Conservation (phyloP, 2,329 filamentous ascomycete genomes). For the Apiospora malaysiana region DNA sequence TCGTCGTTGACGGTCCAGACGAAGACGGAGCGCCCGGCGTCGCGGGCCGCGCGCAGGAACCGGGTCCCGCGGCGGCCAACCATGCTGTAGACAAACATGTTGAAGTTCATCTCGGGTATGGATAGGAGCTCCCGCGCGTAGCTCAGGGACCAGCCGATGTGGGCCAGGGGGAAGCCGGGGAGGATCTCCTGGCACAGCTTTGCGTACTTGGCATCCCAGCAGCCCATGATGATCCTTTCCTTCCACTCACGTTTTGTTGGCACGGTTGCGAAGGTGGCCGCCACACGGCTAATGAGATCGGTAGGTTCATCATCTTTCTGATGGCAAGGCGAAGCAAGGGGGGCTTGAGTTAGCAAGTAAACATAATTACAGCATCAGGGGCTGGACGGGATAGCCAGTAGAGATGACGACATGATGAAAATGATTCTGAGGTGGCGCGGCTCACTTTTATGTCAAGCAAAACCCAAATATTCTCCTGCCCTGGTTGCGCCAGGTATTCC, state of each 20-base stretch:
- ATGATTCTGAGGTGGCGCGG: not conserved
- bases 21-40: constrained; percentile 65
- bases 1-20: constrained; percentile 89
- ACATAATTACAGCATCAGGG: too few species aligned
- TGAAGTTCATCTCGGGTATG: constrained; percentile 75
- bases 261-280: constrained; percentile 64
- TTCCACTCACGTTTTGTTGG: constrained; percentile 66
- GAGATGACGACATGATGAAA: not conserved
- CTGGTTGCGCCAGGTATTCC: constrained; percentile 70
- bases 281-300: constrained; percentile 73
- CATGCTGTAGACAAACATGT: constrained; percentile 73
- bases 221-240: constrained; percentile 76
- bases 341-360: not conserved
- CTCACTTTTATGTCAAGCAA: constrained; percentile 86
- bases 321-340: not conserved
- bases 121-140: constrained; percentile 76
- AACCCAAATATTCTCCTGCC: constrained; percentile 74
- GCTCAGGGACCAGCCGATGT: constrained; percentile 69
- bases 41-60: constrained; percentile 69
- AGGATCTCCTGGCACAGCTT: constrained; percentile 66
- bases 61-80: constrained; percentile 69
- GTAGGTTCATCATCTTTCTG: constrained; percentile 75
- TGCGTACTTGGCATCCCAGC: constrained; percentile 80
- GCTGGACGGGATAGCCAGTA: too few species aligned
- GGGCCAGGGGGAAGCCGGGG: constrained; percentile 66